phyloP scores from a whole-genome alignment of 139 green algal genomes.

The Mesotaenium endlicherianum region DNA sequence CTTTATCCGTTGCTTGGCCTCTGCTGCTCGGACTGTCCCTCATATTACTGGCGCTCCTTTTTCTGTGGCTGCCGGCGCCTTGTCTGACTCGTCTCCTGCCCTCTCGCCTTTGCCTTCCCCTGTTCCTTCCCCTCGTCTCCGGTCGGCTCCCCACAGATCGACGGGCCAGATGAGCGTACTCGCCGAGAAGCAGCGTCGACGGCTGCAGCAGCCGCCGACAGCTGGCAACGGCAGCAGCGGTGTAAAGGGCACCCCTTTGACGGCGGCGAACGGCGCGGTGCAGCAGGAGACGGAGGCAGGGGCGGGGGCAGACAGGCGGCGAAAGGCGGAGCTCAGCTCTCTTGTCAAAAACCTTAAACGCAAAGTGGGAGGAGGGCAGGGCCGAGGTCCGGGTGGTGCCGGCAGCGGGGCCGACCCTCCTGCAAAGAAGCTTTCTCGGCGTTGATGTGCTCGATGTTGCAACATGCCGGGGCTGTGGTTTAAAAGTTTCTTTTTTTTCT shows the following conservation, averaged over 20 bases:
- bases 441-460: too few species aligned
- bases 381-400: too few species aligned
- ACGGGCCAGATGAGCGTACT: constrained; percentile 30
- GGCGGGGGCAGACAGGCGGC: not conserved
- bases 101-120: not conserved
- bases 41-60: not conserved
- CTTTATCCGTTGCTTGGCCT: too few species aligned
- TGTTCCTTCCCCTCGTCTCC: not conserved
- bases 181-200: constrained; percentile 42
- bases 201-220: not conserved
- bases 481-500: too few species aligned
- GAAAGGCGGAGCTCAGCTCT: constrained; percentile 29
- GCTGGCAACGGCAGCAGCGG: not conserved
- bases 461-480: too few species aligned
- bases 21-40: too few species aligned
- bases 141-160: not conserved
- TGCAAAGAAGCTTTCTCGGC: too few species aligned
- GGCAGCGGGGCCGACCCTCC: too few species aligned
- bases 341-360: constrained; percentile 46
- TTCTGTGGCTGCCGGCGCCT: not conserved
- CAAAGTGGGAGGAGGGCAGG: constrained; percentile 37
- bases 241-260: not conserved
- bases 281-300: not conserved
- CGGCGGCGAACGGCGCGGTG: not conserved
- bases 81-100: not conserved